Evolutionary conservation across 768 basidiomycete species (phyloP), one percentile per base, ranked within the genome.

Genomic region (Calocera viscosa): DNA sequence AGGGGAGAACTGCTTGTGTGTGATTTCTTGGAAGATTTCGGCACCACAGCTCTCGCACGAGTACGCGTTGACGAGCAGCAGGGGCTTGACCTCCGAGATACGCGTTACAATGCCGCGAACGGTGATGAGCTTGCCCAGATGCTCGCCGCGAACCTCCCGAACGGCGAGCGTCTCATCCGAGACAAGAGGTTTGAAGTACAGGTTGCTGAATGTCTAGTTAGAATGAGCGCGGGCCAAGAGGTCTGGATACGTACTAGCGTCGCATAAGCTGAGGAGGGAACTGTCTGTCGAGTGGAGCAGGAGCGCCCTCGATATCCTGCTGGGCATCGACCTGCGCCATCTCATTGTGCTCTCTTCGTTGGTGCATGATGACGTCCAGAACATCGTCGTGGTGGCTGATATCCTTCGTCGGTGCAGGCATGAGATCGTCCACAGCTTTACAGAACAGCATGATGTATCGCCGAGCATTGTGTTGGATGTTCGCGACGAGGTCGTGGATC

Each of bases 21-120:
- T 87, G 67, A 99, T 94, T 73, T 98, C 94, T 76, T 98, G 94
- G 81, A 99, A 99, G 32, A 94, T 95, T 76, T 99, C 96, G 47
- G 93, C 91, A 49, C 96, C 96, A 75, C 96, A 99, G 68, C 92
- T 87, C 74, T 98, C 96, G 78, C 96, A 98, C 0, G 93, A 94
- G 76, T 98, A 99, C 33, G 95, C 96, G 76, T 95, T 96, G 73
- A 98, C 94, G 74, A 91, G 88, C 16, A 99, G 84, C 19, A 98
- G 85, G 11, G 96, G 96, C 74, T 98, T 98, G 74, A 99, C 96
- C 79, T 98, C 96, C 1, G 94, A 97, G 2, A 99, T 94, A 69
- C 96, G 93, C 33, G 94, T 99, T 65, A 98, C 93, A 71, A 99
- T 98, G 66, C 96, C 96, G 43, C 94, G 90, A 70, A 95, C 91